Evolutionary conservation across 2,329 filamentous ascomycete species (phyloP), one percentile per base, ranked within the genome.

Genomic region (Parastagonospora avenae): DNA sequence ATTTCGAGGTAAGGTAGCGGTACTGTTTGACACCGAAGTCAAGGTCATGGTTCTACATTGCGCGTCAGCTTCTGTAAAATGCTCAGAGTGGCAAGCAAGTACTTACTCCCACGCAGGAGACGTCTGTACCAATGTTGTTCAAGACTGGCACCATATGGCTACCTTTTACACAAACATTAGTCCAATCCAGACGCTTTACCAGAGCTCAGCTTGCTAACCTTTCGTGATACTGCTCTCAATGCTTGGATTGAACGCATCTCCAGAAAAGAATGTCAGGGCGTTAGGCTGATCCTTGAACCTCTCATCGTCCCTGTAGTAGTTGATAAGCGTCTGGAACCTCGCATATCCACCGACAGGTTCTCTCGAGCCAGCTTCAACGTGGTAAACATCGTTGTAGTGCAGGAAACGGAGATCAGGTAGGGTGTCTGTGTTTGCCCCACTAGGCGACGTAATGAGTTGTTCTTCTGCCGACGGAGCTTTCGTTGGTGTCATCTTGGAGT

Each of bases 321-420:
- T 86, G 59, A 88, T 81, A 24, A 94, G 77, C 3, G 86, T 88
- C 70, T 94, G 87, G 75, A 97, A 96, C 41, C 92, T 83, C 28
- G 90, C 80, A 36, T 89, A 82, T 14, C 92, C 92, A 27, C 92
- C 92, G 2, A 92, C 85, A 1, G 92, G 92, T 68, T 96, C 91
- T 12, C 88, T 85, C 24, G 90, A 92, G 2, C 80, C 79, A 40
- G 82, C 63, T 74, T 96, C 91, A 46, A 96, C 84, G 65, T 96
- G 92, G 73, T 96, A 96, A 53, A 96, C 92, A 75, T 97, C 92
- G 74, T 96, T 96, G 80, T 89, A 96, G 76, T 96, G 92, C 29
- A 96, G 72, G 48, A 96, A 75, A n/a, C 92, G 86, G 43, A 96
- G 76, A 70, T 91, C 88, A 38, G 91, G 89, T 36, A 79, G 71